These are phyloP conservation scores for Eleusine coracana DNA, from an alignment of 176 grass and related monocot species.

Conservation along the genomic window DNA sequence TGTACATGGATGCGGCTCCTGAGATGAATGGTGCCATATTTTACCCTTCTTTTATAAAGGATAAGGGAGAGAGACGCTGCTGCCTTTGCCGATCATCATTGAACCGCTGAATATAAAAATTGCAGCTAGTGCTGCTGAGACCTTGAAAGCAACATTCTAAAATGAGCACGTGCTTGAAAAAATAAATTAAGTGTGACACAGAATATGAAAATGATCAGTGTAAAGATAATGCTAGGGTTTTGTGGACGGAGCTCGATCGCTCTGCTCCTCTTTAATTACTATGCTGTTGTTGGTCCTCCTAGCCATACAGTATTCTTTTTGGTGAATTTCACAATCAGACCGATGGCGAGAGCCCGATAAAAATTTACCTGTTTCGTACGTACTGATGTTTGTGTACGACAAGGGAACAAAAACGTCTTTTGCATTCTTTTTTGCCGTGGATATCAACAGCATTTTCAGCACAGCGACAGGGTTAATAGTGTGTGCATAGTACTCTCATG, in stretches of 20 bases:
- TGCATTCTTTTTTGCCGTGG: too few relatives aligned
- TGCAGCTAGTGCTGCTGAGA: constrained; percentile 31
- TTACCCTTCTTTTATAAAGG: constrained; percentile 44
- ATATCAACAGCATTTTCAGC: too few relatives aligned
- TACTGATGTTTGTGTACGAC: too few relatives aligned
- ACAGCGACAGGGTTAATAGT: too few relatives aligned
- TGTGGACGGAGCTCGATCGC: neutral
- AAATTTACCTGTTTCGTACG: constrained; percentile 9
- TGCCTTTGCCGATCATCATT: constrained; percentile 39
- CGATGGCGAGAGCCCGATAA: neutral
- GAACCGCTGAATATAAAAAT: constrained; percentile 39
- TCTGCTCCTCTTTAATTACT: neutral
- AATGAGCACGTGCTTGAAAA: constrained; percentile 47
- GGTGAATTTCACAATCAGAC: neutral
- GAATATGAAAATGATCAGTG: constrained; percentile 11
- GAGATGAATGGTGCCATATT: constrained; percentile 18
- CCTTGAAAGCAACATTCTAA: constrained; percentile 49
- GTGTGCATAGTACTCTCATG: too few relatives aligned
- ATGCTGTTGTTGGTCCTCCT: neutral
- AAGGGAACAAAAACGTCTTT: too few relatives aligned
- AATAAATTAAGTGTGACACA: neutral
- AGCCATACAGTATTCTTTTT: neutral
- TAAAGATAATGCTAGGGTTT: neutral
- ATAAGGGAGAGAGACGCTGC: constrained; percentile 41
- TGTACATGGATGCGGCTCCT: neutral